Evolutionary conservation across 805 yeast species (phyloP), one percentile per base, ranked within the genome.

Genomic region (Candida qinlingensis): DNA sequence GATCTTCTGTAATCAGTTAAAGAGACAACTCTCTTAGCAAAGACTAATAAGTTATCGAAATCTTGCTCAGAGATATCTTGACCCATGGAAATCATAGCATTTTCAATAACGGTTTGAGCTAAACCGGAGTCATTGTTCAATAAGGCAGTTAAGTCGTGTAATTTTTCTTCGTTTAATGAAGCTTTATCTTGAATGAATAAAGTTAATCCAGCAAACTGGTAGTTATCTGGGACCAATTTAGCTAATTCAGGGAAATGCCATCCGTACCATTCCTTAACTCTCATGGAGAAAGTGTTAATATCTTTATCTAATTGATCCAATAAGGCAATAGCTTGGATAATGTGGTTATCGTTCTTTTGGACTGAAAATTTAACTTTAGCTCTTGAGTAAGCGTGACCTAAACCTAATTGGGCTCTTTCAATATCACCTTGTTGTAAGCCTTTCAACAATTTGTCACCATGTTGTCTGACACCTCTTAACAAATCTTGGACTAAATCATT

Each of bases 191-290:
- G 80, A 67, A 94, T 88, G 72, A 78, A 77, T 54, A 89, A 72
- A 53, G 89, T 87, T 54, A 92, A 78, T 68, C 79, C 81, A 59
- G 97, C 96, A 83, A 94, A 94, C 52, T 97, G 91, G 77, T 94
- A 94, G 71, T 94, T 86, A 69, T 94, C 99, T 75, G 95, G 95
- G 74, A 94, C 99, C 64, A 94, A 83, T 74, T 94, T 97, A 68
- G 95, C 99, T 64, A 94, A 80, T 60, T 92, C 77, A 44, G 99
- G 97, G 75, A 92, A 92, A 72, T 92, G 99, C 99, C 99, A 92
- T 58, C 99, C 98, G 73, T 92, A 92, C 99, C 99, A 92, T 75
- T 92, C 99, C 75, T 92, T 94, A 71, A 91, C 83, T 76, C 99
- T 83, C 99, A 92, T 92, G 59, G 98, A 96, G 66, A 91, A 92